Percentiles rank a stretch among this genome's conserved stretches.
These are phyloP conservation scores for Verticillium tricorpus DNA, from an alignment of 2,329 filamentous ascomycete genomes.

Conservation along the genomic window DNA sequence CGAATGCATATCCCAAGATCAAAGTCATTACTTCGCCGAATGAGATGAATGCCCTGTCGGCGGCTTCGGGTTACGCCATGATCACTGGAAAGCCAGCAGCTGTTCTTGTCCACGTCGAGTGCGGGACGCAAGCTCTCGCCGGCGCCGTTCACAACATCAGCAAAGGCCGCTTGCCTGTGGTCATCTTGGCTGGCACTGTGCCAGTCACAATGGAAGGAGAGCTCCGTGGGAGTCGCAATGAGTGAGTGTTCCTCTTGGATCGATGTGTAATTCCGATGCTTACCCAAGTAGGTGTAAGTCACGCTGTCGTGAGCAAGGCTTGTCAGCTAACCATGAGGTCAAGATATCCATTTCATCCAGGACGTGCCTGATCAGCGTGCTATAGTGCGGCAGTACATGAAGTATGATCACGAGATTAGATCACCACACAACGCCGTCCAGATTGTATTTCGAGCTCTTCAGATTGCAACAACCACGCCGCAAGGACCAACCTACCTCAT, in stretches of 20 bases:
- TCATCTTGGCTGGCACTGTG: constrained; percentile 38
- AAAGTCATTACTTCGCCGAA: constrained; percentile 24
- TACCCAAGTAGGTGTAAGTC: background rate
- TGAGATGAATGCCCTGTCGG: constrained; percentile 21
- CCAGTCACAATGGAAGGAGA: constrained; percentile 39
- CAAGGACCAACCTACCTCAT: constrained; percentile 21
- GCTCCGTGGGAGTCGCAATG: constrained; percentile 32
- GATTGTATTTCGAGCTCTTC: constrained; percentile 18
- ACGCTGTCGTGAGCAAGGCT: background rate
- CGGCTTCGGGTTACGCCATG: constrained; percentile 17
- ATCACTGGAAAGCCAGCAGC: constrained; percentile 21
- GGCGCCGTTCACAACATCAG: constrained; percentile 22
- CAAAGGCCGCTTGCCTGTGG: constrained; percentile 22
- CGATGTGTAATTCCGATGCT: background rate
- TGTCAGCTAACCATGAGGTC: background rate
- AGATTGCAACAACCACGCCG: constrained; percentile 20
- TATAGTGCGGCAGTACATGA: constrained; percentile 26
- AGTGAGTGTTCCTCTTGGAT: constrained; percentile 7
- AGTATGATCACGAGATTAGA: constrained; percentile 23
- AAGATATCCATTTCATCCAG: constrained; percentile 38
- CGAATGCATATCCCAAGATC: constrained; percentile 16
- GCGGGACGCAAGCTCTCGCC: constrained; percentile 19
- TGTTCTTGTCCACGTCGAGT: constrained; percentile 23
- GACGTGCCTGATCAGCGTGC: constrained; percentile 36
- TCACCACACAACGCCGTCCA: constrained; percentile 22